Base-by-base conservation (phyloP, 2,329 filamentous ascomycete genomes). In the Arthroderma uncinatum region DNA sequence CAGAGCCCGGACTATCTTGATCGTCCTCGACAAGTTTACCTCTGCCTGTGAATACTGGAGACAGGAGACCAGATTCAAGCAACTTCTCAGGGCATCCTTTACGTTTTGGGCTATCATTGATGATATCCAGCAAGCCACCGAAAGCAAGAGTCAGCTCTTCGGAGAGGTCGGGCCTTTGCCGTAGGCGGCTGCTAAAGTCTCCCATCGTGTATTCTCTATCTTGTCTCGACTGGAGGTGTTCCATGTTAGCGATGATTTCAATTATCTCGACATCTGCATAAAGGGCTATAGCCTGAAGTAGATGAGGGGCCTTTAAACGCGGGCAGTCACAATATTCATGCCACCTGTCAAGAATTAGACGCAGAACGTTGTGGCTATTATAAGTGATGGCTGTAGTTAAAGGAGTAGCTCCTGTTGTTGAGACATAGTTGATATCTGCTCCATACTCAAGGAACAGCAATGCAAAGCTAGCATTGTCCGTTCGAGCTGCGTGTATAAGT, bases 271-370 rank as follows among this genome's bases (percentile, higher is more conserved):
- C 57, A 57, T 71, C 67, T 34, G 64, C 68, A 53, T 69, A 69
- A 9, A 61, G 57, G 2, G 66, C 67, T 2, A 65, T 59, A 12
- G 67, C 60, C 10, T 66, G 53, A 16, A 71, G 61, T 16, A 59
- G 28, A 30, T 59, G 40, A 12, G 67, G 66, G 7, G 67, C 67
- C 34, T 62, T 65, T 4, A 71, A 61, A 10, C 66, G 66, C n/a
- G 68, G 67, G 55, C 67, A 70, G 37, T 62, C 62, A 23, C 62
- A 64, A 57, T 70, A 71, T 56, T 71, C 67, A 33, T 66, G 62
- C 67, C 69, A 71, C 16, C 67, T 63, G 36, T 71, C 68, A 9
- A 72, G 65, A 25, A 72, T 63, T 4, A 72, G 62, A 4, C 63
- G 57, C 12, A 72, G 63, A 16, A 70, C 65, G 39, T 66, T 62